Evolutionary conservation across 306 rosid species (phyloP), one percentile per base, ranked within the genome.

Genomic region (Cucumis hystrix): DNA sequence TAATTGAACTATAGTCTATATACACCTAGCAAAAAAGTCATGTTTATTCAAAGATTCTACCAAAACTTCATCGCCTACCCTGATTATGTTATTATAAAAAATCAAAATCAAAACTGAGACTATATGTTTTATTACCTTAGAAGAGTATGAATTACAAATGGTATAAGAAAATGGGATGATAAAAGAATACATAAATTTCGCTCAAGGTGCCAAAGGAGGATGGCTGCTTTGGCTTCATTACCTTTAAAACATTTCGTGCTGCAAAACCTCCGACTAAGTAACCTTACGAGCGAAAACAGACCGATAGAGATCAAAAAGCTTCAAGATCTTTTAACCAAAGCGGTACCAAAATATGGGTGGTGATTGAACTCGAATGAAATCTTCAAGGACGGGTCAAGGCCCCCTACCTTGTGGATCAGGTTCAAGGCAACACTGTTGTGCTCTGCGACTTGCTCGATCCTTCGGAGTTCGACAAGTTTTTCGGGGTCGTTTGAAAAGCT

Each of bases 371-470:
- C 84, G 41, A 95, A 92, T 56, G 90, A 90, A 75, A 90, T 85
- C 87, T 90, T 92, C 21, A 95, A 84, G 12, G 91, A 87, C 18
- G 93, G 92, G 66, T 95, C 97, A 11, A 78, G 81, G 25, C 89
- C 80, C 71, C 97, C 97, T 16, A 85, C 84, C 73, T 88, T 81
- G 87, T 83, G 81, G 80, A 92, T 89, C 59, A 93, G 82, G 73
- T 87, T 90, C 43, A 92, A 83, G 64, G 97, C 98, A 61, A 90
- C 83, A 85, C 86, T 92, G 77, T 95, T 95, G 89, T 93, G 97
- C 81, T 92, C 97, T 1, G 98, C 98, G 21, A 95, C 98, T 78
- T 86, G 97, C 83, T 95, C 98, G 52, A 95, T 57, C 80, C 88
- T 84, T 71, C 93, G 82, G 18, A 95, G 89, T 82, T 95, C 98